phyloP scores from a whole-genome alignment of 2,329 filamentous ascomycete genomes.

The Aspergillus vadensis region DNA sequence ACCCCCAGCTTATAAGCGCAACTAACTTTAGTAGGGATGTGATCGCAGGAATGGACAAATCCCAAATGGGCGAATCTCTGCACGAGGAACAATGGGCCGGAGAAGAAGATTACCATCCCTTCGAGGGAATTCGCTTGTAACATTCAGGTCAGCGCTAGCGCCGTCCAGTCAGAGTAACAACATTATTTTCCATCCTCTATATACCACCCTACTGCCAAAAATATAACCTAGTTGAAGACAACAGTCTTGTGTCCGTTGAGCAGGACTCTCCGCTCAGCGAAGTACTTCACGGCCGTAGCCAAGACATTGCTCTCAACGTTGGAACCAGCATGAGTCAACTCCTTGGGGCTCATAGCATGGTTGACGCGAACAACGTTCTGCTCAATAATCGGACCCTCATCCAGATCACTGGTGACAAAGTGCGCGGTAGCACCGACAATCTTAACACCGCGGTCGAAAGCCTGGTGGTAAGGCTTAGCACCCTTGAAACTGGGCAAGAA shows the following conservation, averaged over 20 bases:
- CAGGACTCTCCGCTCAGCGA: slow-evolving; percentile 75
- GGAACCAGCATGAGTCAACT: slow-evolving; percentile 75
- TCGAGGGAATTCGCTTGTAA: slow-evolving; percentile 11
- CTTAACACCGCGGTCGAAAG: slow-evolving; percentile 82
- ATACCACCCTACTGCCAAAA: neutral
- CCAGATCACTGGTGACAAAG: slow-evolving; percentile 81
- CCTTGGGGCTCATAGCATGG: slow-evolving; percentile 74
- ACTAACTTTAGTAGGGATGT: slow-evolving; percentile 36
- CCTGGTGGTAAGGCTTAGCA: slow-evolving; percentile 85
- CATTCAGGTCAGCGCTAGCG: neutral
- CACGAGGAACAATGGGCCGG: slow-evolving; percentile 40
- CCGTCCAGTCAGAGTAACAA: neutral
- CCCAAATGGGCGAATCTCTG: slow-evolving; percentile 54
- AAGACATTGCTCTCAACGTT: slow-evolving; percentile 84
- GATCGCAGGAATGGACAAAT: slow-evolving; percentile 52
- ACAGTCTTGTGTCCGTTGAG: slow-evolving; percentile 79
- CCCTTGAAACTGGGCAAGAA: slow-evolving; percentile 88
- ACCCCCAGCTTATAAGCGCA: neutral
- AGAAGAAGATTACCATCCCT: slow-evolving; percentile 32
- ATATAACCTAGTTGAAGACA: slow-evolving; percentile 60
- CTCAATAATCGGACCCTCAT: slow-evolving; percentile 87
- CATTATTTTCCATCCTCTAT: neutral
- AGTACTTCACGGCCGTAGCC: slow-evolving; percentile 80
- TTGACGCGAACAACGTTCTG: slow-evolving; percentile 77
- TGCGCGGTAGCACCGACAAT: slow-evolving; percentile 85